A percentile compares a stretch with the other conserved stretches of the same genome.
Conservation (phyloP, 208 protist genomes). For the Leishmania arabica region DNA sequence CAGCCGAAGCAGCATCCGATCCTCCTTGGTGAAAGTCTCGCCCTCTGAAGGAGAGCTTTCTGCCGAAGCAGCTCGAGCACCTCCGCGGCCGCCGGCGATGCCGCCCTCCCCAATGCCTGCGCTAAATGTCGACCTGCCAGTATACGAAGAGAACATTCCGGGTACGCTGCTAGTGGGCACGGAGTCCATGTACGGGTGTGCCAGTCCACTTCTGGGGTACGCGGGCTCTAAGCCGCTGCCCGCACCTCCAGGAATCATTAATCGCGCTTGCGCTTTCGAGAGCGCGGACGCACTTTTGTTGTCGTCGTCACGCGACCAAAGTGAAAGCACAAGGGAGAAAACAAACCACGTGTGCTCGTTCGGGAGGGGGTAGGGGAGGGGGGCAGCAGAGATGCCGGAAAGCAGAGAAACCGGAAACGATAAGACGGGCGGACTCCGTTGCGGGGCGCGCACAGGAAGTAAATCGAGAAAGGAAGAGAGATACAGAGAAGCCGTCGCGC, state of each 20-base stretch:
- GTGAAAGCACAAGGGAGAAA: background rate
- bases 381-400: background rate
- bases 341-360: background rate
- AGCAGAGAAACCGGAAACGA: background rate
- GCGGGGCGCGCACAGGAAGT: background rate
- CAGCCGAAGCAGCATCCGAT: conserved; percentile 76
- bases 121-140: background rate
- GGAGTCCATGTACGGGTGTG: conserved; percentile 20
- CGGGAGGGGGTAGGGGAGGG: background rate
- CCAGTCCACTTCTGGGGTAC: background rate
- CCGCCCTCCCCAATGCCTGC: background rate
- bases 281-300: background rate
- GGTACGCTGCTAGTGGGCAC: background rate
- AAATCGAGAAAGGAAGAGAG: background rate
- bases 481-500: background rate
- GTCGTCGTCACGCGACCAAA: background rate
- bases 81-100: background rate
- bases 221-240: conserved; percentile 9
- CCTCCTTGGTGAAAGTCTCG: conserved; percentile 54
- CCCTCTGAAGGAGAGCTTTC: background rate
- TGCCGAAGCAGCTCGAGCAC: background rate
- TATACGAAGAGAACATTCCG: conserved; percentile 6
- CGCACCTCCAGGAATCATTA: conserved; percentile 14
- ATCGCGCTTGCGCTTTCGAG: background rate
- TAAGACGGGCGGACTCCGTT: background rate